Evolutionary conservation across 352 stramenopile species (phyloP), one percentile per base, ranked within the genome.

Genomic region (Thalassiosira ordinaria): DNA sequence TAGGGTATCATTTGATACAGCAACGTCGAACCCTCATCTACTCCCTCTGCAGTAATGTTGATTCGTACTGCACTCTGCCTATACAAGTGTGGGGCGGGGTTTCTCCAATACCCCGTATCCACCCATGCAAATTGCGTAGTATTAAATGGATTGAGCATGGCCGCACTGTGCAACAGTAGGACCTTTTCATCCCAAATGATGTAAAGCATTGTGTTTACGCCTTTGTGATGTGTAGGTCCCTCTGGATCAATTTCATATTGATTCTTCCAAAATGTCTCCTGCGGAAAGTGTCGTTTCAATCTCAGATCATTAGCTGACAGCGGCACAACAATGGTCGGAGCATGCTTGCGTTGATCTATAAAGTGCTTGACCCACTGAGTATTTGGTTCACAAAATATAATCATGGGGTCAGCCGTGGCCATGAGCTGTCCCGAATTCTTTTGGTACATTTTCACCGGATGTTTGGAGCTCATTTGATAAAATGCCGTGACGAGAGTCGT

Each of bases 101-200:
- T 81, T 35, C 79, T 65, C 27, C 67, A 86, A 62, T 86, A 86
- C 0, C 79, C 79, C 6, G 74, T 78, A 60, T 86, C 79, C 11
- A 78, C 67, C 79, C 79, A 86, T 1, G 71, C 44, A 47, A 86
- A 86, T 66, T 77, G 52, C 44, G 79, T 77, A 0, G 79, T 81
- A 60, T 86, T 81, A 27, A 86, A 86, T 13, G 74, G 79, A 74
- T 86, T 86, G 13, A 86, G 47, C 69, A 75, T 74, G 26, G 74
- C 74, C 5, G 74, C 66, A 31, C 49, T 66, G 29, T 84, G 74
- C 13, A 86, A 44, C 39, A 82, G 73, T 22, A 86, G 31, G 26
- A 86, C 60, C 52, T 86, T 86, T 66, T 86, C 79, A 66, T 83
- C 51, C 79, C 79, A 86, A 41, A 86, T 81, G 0, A 82, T 59